phyloP scores from a whole-genome alignment of 331 rosid species.

The Erythrophleum ivorense region DNA sequence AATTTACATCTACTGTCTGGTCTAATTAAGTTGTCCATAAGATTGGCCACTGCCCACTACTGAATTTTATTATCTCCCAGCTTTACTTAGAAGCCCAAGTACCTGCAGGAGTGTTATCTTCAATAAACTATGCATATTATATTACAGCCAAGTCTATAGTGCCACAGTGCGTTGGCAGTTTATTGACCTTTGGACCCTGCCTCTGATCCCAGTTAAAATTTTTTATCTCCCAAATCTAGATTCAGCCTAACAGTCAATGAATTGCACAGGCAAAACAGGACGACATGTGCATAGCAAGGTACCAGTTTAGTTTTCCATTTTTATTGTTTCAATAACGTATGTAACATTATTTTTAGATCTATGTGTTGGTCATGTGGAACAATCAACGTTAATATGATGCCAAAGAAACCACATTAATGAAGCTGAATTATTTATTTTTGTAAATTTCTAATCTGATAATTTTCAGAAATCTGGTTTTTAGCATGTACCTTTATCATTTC shows the following conservation, averaged over 20 bases:
- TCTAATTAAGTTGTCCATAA: neutral
- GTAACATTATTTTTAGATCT: neutral
- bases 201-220: neutral
- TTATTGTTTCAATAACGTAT: neutral
- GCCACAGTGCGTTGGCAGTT: neutral
- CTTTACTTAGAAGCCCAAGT: constrained; percentile 7
- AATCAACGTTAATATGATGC: neutral
- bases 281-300: neutral
- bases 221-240: neutral
- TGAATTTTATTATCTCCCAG: neutral
- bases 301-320: neutral
- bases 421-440: neutral
- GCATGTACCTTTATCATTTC: neutral
- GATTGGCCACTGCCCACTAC: neutral
- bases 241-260: neutral
- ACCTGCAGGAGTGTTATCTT: neutral
- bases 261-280: neutral
- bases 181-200: neutral
- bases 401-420: neutral
- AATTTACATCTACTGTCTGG: neutral
- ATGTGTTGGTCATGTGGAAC: neutral
- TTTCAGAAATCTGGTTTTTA: neutral
- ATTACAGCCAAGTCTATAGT: constrained; percentile 8
- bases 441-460: neutral
- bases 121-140: neutral